Evolutionary conservation across 2,329 filamentous ascomycete genomes (phyloP).

Genomic region (Ophiostoma ips): DNA sequence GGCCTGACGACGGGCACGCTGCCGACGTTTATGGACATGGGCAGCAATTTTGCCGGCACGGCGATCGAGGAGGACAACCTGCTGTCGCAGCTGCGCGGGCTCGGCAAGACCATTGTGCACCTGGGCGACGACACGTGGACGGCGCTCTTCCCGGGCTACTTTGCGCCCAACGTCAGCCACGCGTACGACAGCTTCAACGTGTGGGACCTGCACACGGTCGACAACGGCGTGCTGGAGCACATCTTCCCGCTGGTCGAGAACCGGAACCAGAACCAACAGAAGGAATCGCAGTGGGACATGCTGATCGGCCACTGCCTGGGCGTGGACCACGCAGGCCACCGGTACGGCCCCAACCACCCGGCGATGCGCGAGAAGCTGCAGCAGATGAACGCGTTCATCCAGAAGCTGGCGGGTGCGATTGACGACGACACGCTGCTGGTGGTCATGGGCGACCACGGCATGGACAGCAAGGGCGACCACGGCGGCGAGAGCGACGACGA

Average conservation of each 20-base stretch:
- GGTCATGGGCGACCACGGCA: conserved; percentile 98
- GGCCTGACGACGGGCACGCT: conserved; percentile 89
- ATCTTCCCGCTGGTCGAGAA: conserved; percentile 68
- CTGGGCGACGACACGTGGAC: conserved; percentile 98
- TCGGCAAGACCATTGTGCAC: conserved; percentile 67
- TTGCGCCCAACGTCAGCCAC: conserved; percentile 70
- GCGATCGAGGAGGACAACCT: conserved; percentile 87
- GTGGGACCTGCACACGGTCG: conserved; percentile 92
- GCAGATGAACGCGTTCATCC: conserved; percentile 78
- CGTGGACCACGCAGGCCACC: conserved; percentile 92
- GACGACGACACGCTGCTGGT: conserved; percentile 81
- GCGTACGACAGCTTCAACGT: conserved; percentile 97
- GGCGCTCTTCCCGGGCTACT: conserved; percentile 83
- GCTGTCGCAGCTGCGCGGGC: conserved; percentile 50
- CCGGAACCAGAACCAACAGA: conserved; percentile 28
- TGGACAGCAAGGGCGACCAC: conserved; percentile 95
- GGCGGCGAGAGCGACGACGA: conserved; percentile 97
- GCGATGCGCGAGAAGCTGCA: conserved; percentile 83
- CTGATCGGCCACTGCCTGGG: conserved; percentile 87
- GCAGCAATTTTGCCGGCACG: conserved; percentile 88
- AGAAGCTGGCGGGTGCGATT: conserved; percentile 53
- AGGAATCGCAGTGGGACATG: conserved; percentile 66
- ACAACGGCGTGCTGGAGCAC: conserved; percentile 86
- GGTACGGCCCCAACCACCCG: conserved; percentile 83
- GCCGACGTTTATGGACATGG: conserved; percentile 85